Evolutionary conservation across 1,284 basidiomycete species (phyloP).

Genomic region (Rhodotorula sp.): DNA sequence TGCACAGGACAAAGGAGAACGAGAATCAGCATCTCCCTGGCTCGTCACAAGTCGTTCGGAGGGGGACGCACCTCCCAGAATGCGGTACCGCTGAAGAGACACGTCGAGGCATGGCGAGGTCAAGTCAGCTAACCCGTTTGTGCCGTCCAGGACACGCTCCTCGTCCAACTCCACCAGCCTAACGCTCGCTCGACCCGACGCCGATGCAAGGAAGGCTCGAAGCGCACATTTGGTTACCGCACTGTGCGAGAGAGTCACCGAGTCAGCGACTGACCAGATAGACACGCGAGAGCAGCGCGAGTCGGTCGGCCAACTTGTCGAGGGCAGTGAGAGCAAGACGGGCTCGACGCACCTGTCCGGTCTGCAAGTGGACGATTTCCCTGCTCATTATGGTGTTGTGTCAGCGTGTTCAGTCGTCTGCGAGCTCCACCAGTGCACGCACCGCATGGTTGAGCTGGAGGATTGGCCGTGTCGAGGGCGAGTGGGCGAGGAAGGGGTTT

Average conservation of each 20-base stretch:
- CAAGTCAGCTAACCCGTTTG: too few species aligned
- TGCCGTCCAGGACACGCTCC: not conserved
- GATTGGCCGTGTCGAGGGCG: not conserved
- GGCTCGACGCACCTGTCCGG: slow-evolving; percentile 75
- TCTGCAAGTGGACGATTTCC: slow-evolving; percentile 95
- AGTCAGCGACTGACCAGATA: not conserved
- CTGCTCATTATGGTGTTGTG: not conserved
- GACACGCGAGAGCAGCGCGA: not conserved
- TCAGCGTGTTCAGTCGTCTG: not conserved
- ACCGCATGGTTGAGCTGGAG: not conserved
- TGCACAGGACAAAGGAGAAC: slow-evolving; percentile 38
- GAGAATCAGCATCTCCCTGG: not conserved
- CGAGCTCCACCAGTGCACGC: not conserved
- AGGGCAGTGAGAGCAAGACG: not conserved
- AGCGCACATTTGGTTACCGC: slow-evolving; percentile 17
- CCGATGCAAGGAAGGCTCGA: not conserved
- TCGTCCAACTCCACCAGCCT: not conserved
- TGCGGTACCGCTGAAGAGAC: slow-evolving; percentile 56
- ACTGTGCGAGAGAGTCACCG: not conserved
- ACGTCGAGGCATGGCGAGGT: too few species aligned
- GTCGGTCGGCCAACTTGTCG: not conserved
- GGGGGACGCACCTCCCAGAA: slow-evolving; percentile 79
- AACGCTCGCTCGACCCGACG: too few species aligned
- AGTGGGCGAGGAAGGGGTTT: not conserved
- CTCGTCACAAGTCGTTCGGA: not conserved